Evolutionary conservation across 1,139 yeast genomes (phyloP).

Genomic region (Kodamaea plutei): DNA sequence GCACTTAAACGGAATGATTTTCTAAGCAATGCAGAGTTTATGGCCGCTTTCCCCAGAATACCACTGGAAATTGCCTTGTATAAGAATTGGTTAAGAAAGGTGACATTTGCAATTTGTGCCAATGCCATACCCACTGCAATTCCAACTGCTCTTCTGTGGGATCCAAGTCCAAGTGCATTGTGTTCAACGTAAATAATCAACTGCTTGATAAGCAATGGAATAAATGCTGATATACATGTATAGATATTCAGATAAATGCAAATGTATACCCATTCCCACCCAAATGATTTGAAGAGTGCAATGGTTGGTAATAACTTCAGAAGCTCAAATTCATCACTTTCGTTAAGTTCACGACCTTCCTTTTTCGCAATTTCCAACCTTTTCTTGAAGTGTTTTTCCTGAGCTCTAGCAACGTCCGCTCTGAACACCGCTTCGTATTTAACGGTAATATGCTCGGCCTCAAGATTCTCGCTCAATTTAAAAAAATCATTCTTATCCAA

Average conservation of each 20-base stretch:
- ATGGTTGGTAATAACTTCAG: slow-evolving; percentile 14
- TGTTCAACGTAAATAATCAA: slow-evolving; percentile 38
- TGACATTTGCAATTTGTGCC: slow-evolving; percentile 16
- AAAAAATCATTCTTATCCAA: slow-evolving; percentile 44
- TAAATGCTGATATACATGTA: slow-evolving; percentile 18
- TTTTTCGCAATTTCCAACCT: slow-evolving; percentile 14
- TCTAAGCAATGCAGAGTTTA: slow-evolving; percentile 30
- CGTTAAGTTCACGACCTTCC: slow-evolving; percentile 12
- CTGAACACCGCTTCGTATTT: slow-evolving; percentile 30
- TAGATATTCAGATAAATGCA: slow-evolving; percentile 15
- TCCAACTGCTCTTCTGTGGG: slow-evolving; percentile 14
- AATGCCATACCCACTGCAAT: slow-evolving; percentile 28
- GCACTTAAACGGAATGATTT: slow-evolving; percentile 29
- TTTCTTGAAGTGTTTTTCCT: slow-evolving; percentile 14
- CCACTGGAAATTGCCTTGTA: slow-evolving; percentile 50
- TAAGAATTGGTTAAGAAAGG: slow-evolving; percentile 54
- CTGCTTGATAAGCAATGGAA: slow-evolving; percentile 34
- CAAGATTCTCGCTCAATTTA: slow-evolving; percentile 32
- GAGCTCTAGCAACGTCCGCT: slow-evolving; percentile 27
- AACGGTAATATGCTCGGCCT: slow-evolving; percentile 42
- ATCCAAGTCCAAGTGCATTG: slow-evolving; percentile 20
- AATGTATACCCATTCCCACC: slow-evolving; percentile 18
- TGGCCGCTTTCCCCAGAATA: slow-evolving; percentile 29
- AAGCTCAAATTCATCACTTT: slow-evolving; percentile 13
- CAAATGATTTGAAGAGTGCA: slow-evolving; percentile 27